Conservation (phyloP, 495 filamentous ascomycete genomes). For the Aspergillus biplanus region DNA sequence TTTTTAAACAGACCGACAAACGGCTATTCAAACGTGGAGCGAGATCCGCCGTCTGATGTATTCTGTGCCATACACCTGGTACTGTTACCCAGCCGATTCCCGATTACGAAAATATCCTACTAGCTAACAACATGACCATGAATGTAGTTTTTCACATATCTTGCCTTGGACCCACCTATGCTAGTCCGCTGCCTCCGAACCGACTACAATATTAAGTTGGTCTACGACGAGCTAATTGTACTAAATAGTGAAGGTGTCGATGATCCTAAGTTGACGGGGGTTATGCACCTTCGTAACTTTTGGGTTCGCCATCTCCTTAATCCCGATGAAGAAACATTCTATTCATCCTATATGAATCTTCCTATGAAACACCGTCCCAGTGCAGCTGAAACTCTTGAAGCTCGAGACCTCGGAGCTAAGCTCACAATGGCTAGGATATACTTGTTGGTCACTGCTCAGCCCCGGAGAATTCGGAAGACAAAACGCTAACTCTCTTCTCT, state of each 20-base stretch:
- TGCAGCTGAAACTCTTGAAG: slow-evolving; percentile 15
- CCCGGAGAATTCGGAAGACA: background rate
- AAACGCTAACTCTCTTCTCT: slow-evolving; percentile 3
- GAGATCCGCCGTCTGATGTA: slow-evolving; percentile 21
- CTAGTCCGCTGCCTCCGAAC: slow-evolving; percentile 30
- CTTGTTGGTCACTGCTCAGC: slow-evolving; percentile 31
- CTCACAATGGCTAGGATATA: slow-evolving; percentile 41
- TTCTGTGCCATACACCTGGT: slow-evolving; percentile 42
- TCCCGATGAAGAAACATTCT: slow-evolving; percentile 29
- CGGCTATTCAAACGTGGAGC: slow-evolving; percentile 12
- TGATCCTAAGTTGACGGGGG: slow-evolving; percentile 21
- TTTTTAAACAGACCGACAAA: slow-evolving; percentile 33
- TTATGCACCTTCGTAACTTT: slow-evolving; percentile 42
- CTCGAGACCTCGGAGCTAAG: slow-evolving; percentile 13
- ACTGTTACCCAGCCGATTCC: background rate
- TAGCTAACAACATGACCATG: background rate
- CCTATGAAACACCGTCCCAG: slow-evolving; percentile 24
- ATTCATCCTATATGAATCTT: slow-evolving; percentile 28
- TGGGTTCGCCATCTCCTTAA: slow-evolving; percentile 43
- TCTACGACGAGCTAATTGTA: slow-evolving; percentile 28
- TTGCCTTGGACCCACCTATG: slow-evolving; percentile 32
- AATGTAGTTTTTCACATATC: slow-evolving; percentile 33
- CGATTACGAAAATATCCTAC: background rate
- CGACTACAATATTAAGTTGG: slow-evolving; percentile 36
- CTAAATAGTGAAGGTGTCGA: background rate